Evolutionary conservation across 768 basidiomycete genomes (phyloP), one percentile per base, ranked within the genome.

Genomic region (Suillus ampliporus): DNA sequence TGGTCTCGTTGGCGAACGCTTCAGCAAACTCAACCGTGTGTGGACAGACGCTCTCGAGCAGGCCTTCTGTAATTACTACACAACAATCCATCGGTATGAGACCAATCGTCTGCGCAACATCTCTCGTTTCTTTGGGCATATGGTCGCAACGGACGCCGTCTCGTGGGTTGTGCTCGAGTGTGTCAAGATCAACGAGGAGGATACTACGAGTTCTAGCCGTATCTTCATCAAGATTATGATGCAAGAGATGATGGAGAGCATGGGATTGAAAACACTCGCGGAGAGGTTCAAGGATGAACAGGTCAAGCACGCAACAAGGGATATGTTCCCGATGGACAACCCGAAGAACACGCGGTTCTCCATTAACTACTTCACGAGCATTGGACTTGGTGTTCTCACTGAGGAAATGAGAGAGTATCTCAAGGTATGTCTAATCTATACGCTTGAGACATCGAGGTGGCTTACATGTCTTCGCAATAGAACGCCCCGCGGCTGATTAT

Each of bases 141-240:
- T 99, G 28, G 65, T 98, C 63, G 86, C 91, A 8, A 89, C 85
- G 21, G 97, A 99, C 74, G 84, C 93, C 1, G 83, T 99, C 58
- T 93, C 93, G 2, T 99, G 97, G 97, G 81, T 87, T 21, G 89
- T 88, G 1, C 80, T 99, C 57, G 88, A 89, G 67, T 86, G 85
- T 50, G 84, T 99, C 71, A 94, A 90, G 75, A 89, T 99, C 79
- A 99, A 94, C 69, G 97, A 99, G 74, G 97, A 99, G 54, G 96
- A 98, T 61, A 99, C 97, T 26, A 99, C 97, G 0, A 93, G 91
- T 21, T 94, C 92, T 67, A 90, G 90, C 65, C 94, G 97, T 80
- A 99, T 99, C 72, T 99, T 99, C 74, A 81, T 99, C 71, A 99
- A 99, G 78, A 97, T 99, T 69, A 80, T 99, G 82, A 89, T 97